Evolutionary conservation across 2,329 filamentous ascomycete genomes (phyloP).

Genomic region (Alternaria sp.): DNA sequence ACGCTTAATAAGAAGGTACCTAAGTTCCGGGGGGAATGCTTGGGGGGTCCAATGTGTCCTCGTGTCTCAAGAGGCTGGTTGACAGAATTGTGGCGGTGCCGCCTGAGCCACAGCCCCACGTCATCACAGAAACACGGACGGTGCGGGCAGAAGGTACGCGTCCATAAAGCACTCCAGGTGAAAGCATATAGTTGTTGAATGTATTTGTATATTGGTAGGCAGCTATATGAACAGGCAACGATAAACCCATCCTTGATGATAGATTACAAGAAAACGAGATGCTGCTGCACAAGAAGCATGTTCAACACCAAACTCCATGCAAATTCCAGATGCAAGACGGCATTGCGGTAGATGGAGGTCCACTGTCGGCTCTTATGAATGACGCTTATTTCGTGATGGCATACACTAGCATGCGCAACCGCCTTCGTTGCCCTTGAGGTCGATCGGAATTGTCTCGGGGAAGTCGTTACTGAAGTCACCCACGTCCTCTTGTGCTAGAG

Average conservation of each 20-base stretch:
- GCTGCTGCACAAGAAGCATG: slow-evolving; percentile 30
- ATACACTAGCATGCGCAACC: slow-evolving; percentile 81
- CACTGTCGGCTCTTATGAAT: slow-evolving; percentile 9
- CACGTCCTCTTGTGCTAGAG: slow-evolving; percentile 93
- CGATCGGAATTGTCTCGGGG: slow-evolving; percentile 97
- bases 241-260: slow-evolving; percentile 17
- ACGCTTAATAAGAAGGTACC: slow-evolving; percentile 7
- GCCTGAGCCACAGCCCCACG: slow-evolving; percentile 28
- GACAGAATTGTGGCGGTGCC: slow-evolving; percentile 11
- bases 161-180: slow-evolving; percentile 2
- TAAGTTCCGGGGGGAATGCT: background rate
- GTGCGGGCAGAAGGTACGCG: background rate
- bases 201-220: slow-evolving; percentile 25
- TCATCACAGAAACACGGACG: slow-evolving; percentile 9
- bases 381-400: slow-evolving; percentile 16
- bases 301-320: slow-evolving; percentile 41
- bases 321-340: slow-evolving; percentile 31
- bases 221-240: slow-evolving; percentile 22
- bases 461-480: slow-evolving; percentile 98
- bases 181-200: background rate
- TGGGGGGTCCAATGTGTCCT: slow-evolving; percentile 19
- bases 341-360: slow-evolving; percentile 13
- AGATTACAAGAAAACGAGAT: slow-evolving; percentile 27
- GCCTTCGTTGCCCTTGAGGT: slow-evolving; percentile 91
- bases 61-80: slow-evolving; percentile 26